phyloP scores from a whole-genome alignment of 371 early-diverging fungal species.

The Circinella umbellata region DNA sequence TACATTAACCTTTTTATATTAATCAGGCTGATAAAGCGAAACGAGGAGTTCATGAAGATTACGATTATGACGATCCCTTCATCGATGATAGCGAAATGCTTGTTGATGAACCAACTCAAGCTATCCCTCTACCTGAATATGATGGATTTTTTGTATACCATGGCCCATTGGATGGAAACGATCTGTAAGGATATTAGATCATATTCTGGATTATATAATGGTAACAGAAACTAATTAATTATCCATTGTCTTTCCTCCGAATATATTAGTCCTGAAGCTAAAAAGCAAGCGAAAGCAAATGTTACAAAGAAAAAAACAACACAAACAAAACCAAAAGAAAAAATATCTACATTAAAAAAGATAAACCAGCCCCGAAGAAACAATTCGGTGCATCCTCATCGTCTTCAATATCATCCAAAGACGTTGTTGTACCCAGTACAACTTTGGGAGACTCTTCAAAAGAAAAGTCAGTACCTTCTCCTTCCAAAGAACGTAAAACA shows the following conservation, averaged over 20 bases:
- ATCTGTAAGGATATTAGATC: conserved; percentile 35
- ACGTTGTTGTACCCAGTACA: neutral
- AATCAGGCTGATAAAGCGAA: conserved; percentile 12
- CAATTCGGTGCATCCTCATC: neutral
- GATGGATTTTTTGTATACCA: conserved; percentile 55
- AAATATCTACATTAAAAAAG: neutral
- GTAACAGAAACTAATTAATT: too few species aligned
- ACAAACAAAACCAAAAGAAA: conserved; percentile 16
- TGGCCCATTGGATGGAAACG: conserved; percentile 53
- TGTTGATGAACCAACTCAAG: conserved; percentile 35
- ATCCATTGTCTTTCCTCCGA: too few species aligned
- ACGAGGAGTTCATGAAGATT: conserved; percentile 22
- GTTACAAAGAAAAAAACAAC: conserved; percentile 13
- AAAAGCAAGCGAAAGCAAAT: conserved; percentile 12
- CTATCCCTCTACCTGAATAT: conserved; percentile 33
- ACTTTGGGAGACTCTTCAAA: neutral
- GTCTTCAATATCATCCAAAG: neutral
- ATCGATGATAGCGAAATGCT: conserved; percentile 58
- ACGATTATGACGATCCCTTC: conserved; percentile 55
- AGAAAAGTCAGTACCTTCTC: neutral
- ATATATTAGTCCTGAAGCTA: conserved; percentile 15
- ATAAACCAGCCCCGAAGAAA: conserved; percentile 8
- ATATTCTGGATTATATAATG: too few species aligned
- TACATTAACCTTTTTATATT: too few species aligned
- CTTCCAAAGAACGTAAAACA: neutral